phyloP scores from a whole-genome alignment of 1,284 basidiomycete species.

The Chondrostereum purpureum region DNA sequence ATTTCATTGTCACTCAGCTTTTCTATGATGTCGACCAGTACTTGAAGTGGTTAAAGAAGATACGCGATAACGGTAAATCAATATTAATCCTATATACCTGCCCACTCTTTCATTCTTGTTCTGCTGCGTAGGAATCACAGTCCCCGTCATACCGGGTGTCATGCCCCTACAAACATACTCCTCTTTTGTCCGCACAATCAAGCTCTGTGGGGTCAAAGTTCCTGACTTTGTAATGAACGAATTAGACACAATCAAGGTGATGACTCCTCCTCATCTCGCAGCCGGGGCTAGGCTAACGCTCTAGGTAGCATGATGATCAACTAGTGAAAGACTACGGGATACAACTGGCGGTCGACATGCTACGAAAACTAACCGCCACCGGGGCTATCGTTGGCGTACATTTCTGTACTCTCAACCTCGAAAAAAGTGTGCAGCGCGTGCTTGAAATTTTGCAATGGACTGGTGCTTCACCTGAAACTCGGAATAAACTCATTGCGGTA shows the following conservation, averaged over 20 bases:
- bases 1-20: conserved; percentile 95
- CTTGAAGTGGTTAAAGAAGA: conserved; percentile 69
- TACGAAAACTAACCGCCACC: conserved; percentile 48
- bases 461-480: conserved; percentile 27
- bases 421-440: conserved; percentile 91
- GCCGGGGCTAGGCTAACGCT: conserved; percentile 16
- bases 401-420: conserved; percentile 95
- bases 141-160: conserved; percentile 92
- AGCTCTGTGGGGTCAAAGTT: conserved; percentile 80
- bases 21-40: conserved; percentile 94
- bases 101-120: not conserved
- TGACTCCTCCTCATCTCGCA: too few species aligned
- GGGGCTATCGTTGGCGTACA: conserved; percentile 80
- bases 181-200: conserved; percentile 87
- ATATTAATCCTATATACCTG: too few species aligned
- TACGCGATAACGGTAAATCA: conserved; percentile 62
- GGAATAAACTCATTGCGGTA: conserved; percentile 70
- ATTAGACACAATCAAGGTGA: conserved; percentile 75
- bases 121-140: conserved; percentile 63
- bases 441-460: conserved; percentile 77
- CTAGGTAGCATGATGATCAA: conserved; percentile 76
- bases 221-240: conserved; percentile 65
- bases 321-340: conserved; percentile 89
- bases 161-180: conserved; percentile 98
- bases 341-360: conserved; percentile 71